Evolutionary conservation across 1,284 basidiomycete genomes (phyloP), one percentile per base, ranked within the genome.

Genomic region (Boletus coffeatus): DNA sequence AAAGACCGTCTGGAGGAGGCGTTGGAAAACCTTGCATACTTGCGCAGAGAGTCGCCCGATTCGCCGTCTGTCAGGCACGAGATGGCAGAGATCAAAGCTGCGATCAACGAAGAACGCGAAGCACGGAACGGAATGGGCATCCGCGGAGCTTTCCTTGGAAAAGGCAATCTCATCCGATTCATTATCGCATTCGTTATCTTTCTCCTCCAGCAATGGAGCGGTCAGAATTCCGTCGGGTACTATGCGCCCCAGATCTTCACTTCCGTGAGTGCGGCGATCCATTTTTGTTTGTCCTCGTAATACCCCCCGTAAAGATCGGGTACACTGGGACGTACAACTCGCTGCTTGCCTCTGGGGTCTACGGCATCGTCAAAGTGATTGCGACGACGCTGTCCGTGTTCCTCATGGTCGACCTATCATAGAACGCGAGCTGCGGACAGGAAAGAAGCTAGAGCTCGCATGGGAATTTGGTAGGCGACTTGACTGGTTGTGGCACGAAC

Each of bases 301-400:
- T 39, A 29, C 10, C 4, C 16, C 16, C 16, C 4, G 41, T 3
- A 48, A 46, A 46, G 83, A 90, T 91, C 67, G 89, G 89, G 8
- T 90, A 85, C 71, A 80, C 78, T 1, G 84, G 82, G 21, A 78
- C 79, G 3, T 81, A 80, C 59, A 82, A 81, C 67, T 84, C 85
- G 5, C 81, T 94, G 2, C 83, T 94, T 62, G 90, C 92, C 2
- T 90, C 88, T 9, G 92, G 92, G 29, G 84, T 94, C 61, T 94
- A 94, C 70, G 92, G 91, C 61, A 80, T 92, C 71, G 81, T 92
- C 72, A 87, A 92, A 72, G 80, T 92, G 60, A 78, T 91, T 52
- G 85, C 90, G 1, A 93, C 92, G 1, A 64, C 81, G 1, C 65
- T 86, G 63, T 93, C 86, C 73, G 80, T 88, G 62, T 79, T 81